Base-by-base conservation (phyloP, 129 eudicot genomes). In the Saussurea involucrata region DNA sequence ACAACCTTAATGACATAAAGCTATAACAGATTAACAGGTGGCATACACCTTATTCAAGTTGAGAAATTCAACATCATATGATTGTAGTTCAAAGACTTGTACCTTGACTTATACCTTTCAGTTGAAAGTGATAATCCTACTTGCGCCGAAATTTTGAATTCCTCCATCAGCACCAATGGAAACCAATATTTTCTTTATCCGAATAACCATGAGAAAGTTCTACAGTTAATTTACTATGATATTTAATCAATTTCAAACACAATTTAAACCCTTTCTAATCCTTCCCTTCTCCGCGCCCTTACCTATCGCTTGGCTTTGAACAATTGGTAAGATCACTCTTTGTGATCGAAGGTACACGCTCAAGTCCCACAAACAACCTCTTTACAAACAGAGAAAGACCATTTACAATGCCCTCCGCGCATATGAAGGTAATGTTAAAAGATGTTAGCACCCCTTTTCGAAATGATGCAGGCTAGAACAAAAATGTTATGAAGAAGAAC, bases 81-180 rank as follows among this genome's bases (percentile, higher is more conserved):
- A 67, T 67, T 67, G n/a, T 7, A 31, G 46, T 67, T 33, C 72
- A 67, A 67, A 32, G 42, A 32, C 25, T 17, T 66, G 21, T 6
- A 29, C 71, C 21, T 13, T 27, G 33, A 66, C 72, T 33, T 10
- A 24, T 36, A 69, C 12, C 74, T 29, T 36, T 69, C 20, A 24
- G 53, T 24, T 69, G 33, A 69, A 69, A 37, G 28, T 69, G 58
- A 22, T 7, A 69, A 37, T 37, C 74, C 60, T 69, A 69, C 60
- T 6, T 69, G 74, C 7, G 10, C 40, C 40, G 1, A 34, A 7
- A 34, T 5, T 34, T 34, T 34, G 32, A 21, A 5, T 36, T 15
- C 15, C 12, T 37, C 74, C 74, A 18, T 12, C 66, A 53, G 42
- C 27, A 53, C 10, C 25, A 18, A 15, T 15, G 4, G 15, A 24